These are phyloP conservation scores for Conidiobolus incongruus DNA, from an alignment of 371 early-diverging fungal genomes.

Conservation along the genomic window DNA sequence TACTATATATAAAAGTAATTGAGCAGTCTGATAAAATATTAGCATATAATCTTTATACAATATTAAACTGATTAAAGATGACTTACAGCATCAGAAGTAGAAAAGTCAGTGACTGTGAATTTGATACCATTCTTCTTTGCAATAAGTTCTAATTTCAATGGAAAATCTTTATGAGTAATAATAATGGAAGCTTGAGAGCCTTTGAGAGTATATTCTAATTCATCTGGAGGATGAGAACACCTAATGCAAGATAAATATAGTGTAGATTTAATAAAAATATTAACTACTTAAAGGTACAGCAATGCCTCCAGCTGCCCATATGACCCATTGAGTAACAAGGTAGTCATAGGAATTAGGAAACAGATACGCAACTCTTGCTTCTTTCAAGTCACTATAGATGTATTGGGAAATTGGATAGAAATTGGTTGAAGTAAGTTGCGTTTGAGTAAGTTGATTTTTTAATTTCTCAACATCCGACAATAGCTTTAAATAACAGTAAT, in stretches of 20 bases:
- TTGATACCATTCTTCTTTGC: no score
- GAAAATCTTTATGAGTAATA: conserved; percentile 14
- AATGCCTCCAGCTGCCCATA: conserved; percentile 55
- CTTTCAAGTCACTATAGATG: conserved; percentile 14
- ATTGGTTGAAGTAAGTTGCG: no score
- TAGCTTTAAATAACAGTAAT: no score
- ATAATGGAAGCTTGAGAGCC: conserved; percentile 26
- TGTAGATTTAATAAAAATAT: no score
- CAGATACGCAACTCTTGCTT: conserved; percentile 42
- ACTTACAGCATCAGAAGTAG: no score
- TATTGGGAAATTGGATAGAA: no score
- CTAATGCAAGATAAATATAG: conserved; percentile 6
- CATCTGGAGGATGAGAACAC: conserved; percentile 37
- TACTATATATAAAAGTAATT: background rate
- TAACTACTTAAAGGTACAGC: conserved; percentile 45
- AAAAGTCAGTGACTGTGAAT: no score
- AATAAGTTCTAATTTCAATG: background rate
- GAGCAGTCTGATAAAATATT: background rate
- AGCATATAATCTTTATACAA: conserved; percentile 1
- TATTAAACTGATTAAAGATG: conserved; percentile 9
- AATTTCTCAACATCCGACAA: no score
- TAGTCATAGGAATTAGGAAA: conserved; percentile 46
- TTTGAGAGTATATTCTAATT: conserved; percentile 31
- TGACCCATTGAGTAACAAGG: conserved; percentile 41
- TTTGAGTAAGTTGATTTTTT: no score